Base-by-base conservation (phyloP, 2,329 filamentous ascomycete species). In the Rugonectria rugulosa region DNA sequence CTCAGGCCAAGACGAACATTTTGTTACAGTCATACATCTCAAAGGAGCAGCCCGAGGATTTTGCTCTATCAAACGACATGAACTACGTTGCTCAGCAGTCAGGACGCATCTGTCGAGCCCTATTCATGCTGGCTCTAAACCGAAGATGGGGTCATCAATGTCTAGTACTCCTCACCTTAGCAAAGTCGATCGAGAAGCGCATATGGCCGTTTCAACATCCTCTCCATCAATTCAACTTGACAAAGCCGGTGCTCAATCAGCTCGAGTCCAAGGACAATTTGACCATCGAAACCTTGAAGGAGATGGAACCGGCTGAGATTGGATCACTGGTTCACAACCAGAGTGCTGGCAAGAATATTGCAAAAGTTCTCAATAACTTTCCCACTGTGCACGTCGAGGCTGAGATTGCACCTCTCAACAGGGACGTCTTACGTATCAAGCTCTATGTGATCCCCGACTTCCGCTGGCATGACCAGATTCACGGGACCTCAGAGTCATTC, bases 111-210 rank as follows among this genome's bases (percentile, higher is more conserved):
- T 97, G 93, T 69, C 84, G 96, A 59, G 92, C 96, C 3, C 77
- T 99, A 14, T 99, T 99, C 74, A 97, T 98, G 92, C 94, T 99
- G 66, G 94, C 95, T 2, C 79, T 99, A 46, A 98, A 98, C 73
- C 84, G 95, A 56, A 86, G 92, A 63, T 99, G 95, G 95, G 95
- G 96, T 1, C 90, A 97, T 66, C 92, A 98, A 73, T 99, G 96
- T 63, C 81, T 96, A 32, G 92, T 98, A 1, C 78, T 99, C 26
- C 78, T 99, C 37, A 96, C 92, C 1, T 80, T 99, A 61, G 96
- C 93, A 73, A 98, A 98, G 75, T 96, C 95, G 0, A 97, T 99
- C 52, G 96, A 99, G 75, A 96, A 92, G 75, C 88, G 92, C 55
- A 88, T 97, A 10, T 99, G 95, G 95, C 88, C 93, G 0, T 97